Conservation (phyloP, 192 early-diverging fungal species). For the Mortierella hygrophila region DNA sequence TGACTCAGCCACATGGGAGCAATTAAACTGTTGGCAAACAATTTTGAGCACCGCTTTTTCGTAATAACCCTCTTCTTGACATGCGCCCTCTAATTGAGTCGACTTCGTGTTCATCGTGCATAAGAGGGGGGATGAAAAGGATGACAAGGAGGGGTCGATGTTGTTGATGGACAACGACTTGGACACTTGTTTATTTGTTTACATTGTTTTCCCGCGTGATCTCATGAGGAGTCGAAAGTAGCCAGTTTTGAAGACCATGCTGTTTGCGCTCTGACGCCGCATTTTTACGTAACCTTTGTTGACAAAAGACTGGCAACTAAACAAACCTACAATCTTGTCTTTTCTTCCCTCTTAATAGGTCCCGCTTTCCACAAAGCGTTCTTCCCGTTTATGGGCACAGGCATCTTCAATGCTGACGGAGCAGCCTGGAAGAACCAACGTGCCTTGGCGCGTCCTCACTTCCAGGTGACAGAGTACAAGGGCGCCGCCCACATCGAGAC, state of each 20-base stretch:
- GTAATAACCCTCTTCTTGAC: neutral
- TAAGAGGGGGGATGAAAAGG: neutral
- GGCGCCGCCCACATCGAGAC: conserved; percentile 51
- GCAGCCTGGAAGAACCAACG: conserved; percentile 55
- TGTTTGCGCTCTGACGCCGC: neutral
- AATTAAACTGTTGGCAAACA: neutral
- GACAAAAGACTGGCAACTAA: neutral
- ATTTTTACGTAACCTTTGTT: neutral
- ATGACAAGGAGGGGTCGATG: neutral
- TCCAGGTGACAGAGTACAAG: conserved; percentile 54
- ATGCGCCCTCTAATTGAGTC: neutral
- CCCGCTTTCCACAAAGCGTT: conserved; percentile 42
- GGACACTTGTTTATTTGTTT: neutral
- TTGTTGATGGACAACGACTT: neutral
- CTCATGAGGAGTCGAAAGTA: neutral
- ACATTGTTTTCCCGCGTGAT: neutral
- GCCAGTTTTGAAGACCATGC: neutral
- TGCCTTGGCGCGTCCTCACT: conserved; percentile 46
- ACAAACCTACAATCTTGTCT: neutral
- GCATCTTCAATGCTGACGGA: conserved; percentile 52
- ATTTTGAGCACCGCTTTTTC: neutral
- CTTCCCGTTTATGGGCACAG: conserved; percentile 51
- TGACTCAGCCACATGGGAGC: neutral
- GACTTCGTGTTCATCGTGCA: neutral
- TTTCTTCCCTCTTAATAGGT: neutral